A percentile compares a stretch with the other conserved stretches of the same genome.
phyloP scores from a whole-genome alignment of 2,329 filamentous ascomycete genomes.

The Talaromyces sp. region DNA sequence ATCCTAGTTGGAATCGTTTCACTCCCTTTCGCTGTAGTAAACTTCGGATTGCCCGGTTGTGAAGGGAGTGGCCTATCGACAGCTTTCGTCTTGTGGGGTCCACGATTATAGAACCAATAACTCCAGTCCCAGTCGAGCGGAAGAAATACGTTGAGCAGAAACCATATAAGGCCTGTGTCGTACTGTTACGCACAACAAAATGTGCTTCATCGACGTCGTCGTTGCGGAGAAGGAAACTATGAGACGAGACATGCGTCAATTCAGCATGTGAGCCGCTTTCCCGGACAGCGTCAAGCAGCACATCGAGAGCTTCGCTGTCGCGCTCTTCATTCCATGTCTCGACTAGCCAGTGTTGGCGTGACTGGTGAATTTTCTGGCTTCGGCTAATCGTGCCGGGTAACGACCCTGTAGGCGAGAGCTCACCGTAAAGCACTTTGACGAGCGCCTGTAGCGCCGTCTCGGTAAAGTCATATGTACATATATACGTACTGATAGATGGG shows the following conservation, averaged over 20 bases:
- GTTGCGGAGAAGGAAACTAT: conserved; percentile 71
- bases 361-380: conserved; percentile 80
- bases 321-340: conserved; percentile 79
- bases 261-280: conserved; percentile 60
- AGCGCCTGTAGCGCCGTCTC: conserved; percentile 83
- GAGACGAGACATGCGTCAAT: conserved; percentile 64
- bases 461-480: conserved; percentile 95
- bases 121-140: conserved; percentile 64
- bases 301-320: conserved; percentile 69
- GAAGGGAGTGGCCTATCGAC: conserved; percentile 84
- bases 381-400: conserved; percentile 73
- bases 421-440: conserved; percentile 78
- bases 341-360: conserved; percentile 92
- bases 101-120: conserved; percentile 83
- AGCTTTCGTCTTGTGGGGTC: conserved; percentile 81
- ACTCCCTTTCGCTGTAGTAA: conserved; percentile 68
- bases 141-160: conserved; percentile 88
- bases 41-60: conserved; percentile 75
- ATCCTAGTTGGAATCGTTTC: conserved; percentile 76
- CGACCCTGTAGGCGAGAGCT: conserved; percentile 56
- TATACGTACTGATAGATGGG: conserved; percentile 80
- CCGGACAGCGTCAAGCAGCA: conserved; percentile 67
- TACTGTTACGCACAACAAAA: conserved; percentile 91
- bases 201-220: conserved; percentile 73
- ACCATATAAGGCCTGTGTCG: conserved; percentile 83